Evolutionary conservation across 1,139 yeast species (phyloP), one percentile per base, ranked within the genome.

Genomic region (Zygoascus meyerae): DNA sequence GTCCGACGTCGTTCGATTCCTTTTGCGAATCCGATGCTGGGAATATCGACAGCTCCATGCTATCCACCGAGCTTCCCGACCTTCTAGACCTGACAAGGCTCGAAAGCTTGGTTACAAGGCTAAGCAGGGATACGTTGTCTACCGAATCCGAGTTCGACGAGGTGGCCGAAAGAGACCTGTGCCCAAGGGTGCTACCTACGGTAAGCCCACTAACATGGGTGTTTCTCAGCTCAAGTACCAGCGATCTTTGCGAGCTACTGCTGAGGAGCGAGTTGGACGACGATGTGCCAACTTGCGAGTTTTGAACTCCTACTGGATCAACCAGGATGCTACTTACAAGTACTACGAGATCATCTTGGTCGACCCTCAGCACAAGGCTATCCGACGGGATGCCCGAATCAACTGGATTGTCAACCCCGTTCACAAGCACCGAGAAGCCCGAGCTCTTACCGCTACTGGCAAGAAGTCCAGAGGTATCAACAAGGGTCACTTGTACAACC

Each of bases 181-280:
- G 69, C 90, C 95, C 79, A 92, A 92, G 92, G 98, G 98, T 86
- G 97, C 97, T 69, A 92, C 97, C 73, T 90, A 90, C 84, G 98
- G 98, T 86, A 92, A 92, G 86, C 98, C 98, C 83, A 92, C 98
- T 81, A 92, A 92, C 95, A 95, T 87, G 81, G 98, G 98, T 86
- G 94, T 92, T 66, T 83, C 83, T 82, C 97, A 92, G 77, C 86
- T 92, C 80, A 92, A 92, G 81, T 90, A 89, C 95, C 98, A 92
- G 82, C 87, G 94, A 78, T 84, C 97, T 60, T 80, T 87, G 75
- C 87, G 95, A 77, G 79, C 95, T 65, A 90, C 96, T 67, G 98
- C 98, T 67, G 98, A 92, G 79, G 98, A 92, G 81, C 89, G 97
- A 81, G 95, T 90, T 68, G 98, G 97, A 70, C 90, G 97, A 74